A percentile compares a stretch with the other conserved stretches of the same genome.
Conservation (phyloP, 805 yeast genomes). For the Clavispora fructus region DNA sequence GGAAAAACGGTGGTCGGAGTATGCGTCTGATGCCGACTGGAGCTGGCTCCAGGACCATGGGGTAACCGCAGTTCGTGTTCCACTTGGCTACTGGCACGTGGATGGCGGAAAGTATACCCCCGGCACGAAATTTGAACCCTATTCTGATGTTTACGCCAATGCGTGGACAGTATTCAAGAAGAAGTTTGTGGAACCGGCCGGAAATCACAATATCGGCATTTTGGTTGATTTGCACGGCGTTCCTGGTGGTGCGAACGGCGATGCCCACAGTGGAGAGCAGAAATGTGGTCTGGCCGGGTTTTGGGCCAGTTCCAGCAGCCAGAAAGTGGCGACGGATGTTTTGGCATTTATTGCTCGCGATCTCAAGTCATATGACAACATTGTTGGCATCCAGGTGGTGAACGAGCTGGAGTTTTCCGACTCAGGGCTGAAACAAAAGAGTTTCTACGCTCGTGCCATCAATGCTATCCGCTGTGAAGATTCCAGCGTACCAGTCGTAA, state of each 20-base stretch:
- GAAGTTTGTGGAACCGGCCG: conserved; percentile 55
- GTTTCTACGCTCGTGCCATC: conserved; percentile 63
- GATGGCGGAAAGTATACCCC: conserved; percentile 52
- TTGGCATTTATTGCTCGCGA: conserved; percentile 61
- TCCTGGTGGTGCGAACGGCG: conserved; percentile 89
- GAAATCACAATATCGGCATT: conserved; percentile 58
- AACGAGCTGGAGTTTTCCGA: conserved; percentile 75
- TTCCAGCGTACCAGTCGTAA: conserved; percentile 58
- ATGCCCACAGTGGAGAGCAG: conserved; percentile 74
- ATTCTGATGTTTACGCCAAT: conserved; percentile 53
- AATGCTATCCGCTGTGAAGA: conserved; percentile 54
- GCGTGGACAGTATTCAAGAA: conserved; percentile 66
- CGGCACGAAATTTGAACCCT: conserved; percentile 58
- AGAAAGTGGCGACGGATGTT: conserved; percentile 43
- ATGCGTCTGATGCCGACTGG: conserved; percentile 72
- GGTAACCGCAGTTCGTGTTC: conserved; percentile 78
- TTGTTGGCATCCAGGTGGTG: conserved; percentile 78
- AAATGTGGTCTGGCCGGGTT: conserved; percentile 52
- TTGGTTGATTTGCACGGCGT: conserved; percentile 82
- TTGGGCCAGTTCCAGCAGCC: conserved; percentile 47
- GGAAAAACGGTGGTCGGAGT: conserved; percentile 63
- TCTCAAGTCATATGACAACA: conserved; percentile 52
- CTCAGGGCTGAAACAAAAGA: conserved; percentile 45
- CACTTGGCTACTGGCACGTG: conserved; percentile 91
- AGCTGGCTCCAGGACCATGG: conserved; percentile 60